Evolutionary conservation across 2,329 filamentous ascomycete genomes (phyloP), one percentile per base, ranked within the genome.

Genomic region (Septoria linicola): DNA sequence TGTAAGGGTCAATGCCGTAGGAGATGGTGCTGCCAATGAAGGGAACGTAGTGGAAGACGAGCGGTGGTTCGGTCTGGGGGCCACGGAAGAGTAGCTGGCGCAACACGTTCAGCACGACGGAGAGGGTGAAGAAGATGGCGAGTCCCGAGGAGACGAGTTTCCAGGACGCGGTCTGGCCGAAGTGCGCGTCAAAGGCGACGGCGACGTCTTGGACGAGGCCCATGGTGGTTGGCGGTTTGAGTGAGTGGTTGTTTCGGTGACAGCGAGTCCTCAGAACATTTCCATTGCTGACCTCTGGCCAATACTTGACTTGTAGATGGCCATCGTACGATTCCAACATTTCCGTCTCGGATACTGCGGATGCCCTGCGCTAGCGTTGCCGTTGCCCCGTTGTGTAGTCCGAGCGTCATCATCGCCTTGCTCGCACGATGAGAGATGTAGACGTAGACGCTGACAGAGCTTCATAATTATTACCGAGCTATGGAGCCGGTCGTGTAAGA

Each of bases 1-100:
- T 78, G 66, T 89, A 91, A 13, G 92, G 92, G 66, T 97, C 89
- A 73, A 96, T 96, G 71, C 92, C 92, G 74, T 97, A 99, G 37
- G 83, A 88, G 64, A 97, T 78, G 54, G 93, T 96, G 76, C 86
- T 96, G 59, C 92, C 92, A 65, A 99, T 79, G 61, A 95, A 73
- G 65, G 82, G 81, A 25, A 85, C 71, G 77, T 75, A 80, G 70
- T 84, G 82, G 70, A 84, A 84, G 41, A 84, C 82, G 23, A 84
- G 63, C 0, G 82, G 82, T 14, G 78, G 78, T 59, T 78, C 74
- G 49, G 90, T 87, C 44, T 47, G 39, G 44, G 86, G 81, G 63
- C 90, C 92, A 16, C 43, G 88, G 50, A 66, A 55, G 56, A 96
- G 74, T 50, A 95, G 63, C 73, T 97, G 92, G 58, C 78, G 78